A percentile compares a stretch with the other conserved stretches of the same genome.
Evolutionary conservation across 176 grass and related monocot species (phyloP).

Genomic region (Paspalum notatum): DNA sequence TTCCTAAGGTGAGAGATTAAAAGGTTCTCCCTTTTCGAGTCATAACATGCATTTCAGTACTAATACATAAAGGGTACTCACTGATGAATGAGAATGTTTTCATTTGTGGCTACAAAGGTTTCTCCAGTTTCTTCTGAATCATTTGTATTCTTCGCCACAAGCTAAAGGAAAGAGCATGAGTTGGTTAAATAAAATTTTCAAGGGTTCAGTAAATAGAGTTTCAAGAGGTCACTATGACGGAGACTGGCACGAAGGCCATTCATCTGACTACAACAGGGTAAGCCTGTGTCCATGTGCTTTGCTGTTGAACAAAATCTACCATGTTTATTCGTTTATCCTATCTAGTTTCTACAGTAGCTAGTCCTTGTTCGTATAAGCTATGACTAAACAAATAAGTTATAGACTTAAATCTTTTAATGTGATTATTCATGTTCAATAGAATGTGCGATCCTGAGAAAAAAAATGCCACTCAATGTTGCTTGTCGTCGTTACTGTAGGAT

Average conservation of each 20-base stretch:
- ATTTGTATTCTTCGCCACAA: conserved; percentile 8
- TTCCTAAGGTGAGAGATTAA: conserved; percentile 30
- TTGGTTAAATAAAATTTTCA: conserved; percentile 81
- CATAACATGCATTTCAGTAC: conserved; percentile 8
- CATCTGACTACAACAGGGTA: conserved; percentile 41
- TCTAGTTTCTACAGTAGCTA: conserved; percentile 9
- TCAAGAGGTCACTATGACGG: conserved; percentile 82
- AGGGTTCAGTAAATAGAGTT: conserved; percentile 71
- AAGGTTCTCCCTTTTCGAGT: conserved; percentile 31
- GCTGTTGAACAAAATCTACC: neutral
- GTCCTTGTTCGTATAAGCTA: neutral
- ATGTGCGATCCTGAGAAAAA: conserved; percentile 10
- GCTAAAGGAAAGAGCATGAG: conserved; percentile 51
- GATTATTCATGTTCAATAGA: conserved; percentile 27
- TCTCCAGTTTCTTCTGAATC: conserved; percentile 21
- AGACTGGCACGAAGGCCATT: conserved; percentile 47
- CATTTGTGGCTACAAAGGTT: neutral
- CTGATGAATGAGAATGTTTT: conserved; percentile 15
- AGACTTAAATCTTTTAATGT: neutral
- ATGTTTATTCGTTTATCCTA: conserved; percentile 15
- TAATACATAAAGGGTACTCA: conserved; percentile 1
- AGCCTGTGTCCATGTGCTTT: conserved; percentile 16
- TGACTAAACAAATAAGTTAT: neutral
- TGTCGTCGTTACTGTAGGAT: conserved; percentile 39
- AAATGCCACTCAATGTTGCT: conserved; percentile 15